Percentiles rank a stretch among this genome's conserved stretches.
Conservation (phyloP, 2,329 filamentous ascomycete species). For the Zymoseptoria crescenta region DNA sequence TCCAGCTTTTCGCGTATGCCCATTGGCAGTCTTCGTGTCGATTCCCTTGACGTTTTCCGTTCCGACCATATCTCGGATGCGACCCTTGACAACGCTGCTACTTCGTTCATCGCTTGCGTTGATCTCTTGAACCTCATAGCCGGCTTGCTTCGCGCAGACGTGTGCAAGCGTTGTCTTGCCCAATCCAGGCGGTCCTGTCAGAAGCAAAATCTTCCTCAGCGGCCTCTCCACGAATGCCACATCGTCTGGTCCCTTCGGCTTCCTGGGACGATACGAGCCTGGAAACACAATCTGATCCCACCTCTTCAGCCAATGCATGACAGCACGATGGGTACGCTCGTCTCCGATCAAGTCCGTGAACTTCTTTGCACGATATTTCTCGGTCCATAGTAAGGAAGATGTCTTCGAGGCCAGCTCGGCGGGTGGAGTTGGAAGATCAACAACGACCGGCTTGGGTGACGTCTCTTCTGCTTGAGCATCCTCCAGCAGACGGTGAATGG, state of each 20-base stretch:
- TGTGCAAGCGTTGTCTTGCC: conserved; percentile 96
- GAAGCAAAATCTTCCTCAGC: conserved; percentile 78
- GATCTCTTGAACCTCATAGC: conserved; percentile 94
- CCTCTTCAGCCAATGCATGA: conserved; percentile 84
- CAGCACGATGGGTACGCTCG: conserved; percentile 82
- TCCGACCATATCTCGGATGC: conserved; percentile 83
- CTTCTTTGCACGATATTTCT: conserved; percentile 87
- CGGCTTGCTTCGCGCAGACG: conserved; percentile 89
- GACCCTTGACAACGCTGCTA: conserved; percentile 77
- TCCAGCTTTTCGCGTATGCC: conserved; percentile 61
- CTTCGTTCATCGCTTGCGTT: conserved; percentile 96
- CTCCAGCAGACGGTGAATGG: conserved; percentile 77
- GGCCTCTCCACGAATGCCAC: conserved; percentile 53
- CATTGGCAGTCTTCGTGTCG: conserved; percentile 46
- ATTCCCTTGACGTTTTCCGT: conserved; percentile 84
- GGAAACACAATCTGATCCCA: conserved; percentile 95
- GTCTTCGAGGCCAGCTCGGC: conserved; percentile 33
- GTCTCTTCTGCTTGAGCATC: conserved; percentile 56
- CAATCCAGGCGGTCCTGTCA: conserved; percentile 85
- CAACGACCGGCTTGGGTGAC: conserved; percentile 23
- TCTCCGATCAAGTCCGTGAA: conserved; percentile 94
- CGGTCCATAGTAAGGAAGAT: conserved; percentile 72
- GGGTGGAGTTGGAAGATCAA: conserved; percentile 27
- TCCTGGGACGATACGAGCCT: conserved; percentile 56
- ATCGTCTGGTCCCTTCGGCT: conserved; percentile 37